Conservation (phyloP, 441 rosid species). For the Gossypium davidsonii region DNA sequence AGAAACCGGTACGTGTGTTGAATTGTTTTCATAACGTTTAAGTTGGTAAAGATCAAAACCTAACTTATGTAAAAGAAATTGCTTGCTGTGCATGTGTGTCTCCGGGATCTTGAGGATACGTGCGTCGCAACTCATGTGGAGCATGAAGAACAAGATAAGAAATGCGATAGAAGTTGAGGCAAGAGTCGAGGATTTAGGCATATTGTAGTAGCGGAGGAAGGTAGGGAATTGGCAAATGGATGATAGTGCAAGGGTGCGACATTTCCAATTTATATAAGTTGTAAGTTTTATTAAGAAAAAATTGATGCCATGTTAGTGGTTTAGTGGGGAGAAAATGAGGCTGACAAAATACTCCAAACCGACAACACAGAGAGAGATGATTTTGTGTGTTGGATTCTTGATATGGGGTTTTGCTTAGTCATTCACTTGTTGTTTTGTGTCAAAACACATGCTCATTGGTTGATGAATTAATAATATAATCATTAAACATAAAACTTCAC, state of each 20-base stretch:
- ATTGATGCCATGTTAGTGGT: not conserved
- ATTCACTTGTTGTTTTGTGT: not conserved
- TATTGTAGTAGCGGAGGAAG: not conserved
- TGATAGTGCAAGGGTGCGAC: not conserved
- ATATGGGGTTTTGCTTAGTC: not conserved
- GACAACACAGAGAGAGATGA: not conserved
- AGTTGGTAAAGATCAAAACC: conserved; percentile 21
- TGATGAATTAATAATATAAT: not conserved
- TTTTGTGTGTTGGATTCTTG: too few species aligned
- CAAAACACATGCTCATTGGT: not conserved
- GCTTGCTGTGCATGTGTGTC: conserved; percentile 5
- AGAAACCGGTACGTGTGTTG: not conserved
- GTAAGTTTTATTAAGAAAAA: not conserved
- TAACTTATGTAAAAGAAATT: conserved; percentile 10
- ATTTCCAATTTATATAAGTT: not conserved
- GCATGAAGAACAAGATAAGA: not conserved
- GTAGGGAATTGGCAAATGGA: not conserved
- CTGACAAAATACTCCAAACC: not conserved
- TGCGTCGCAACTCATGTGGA: conserved; percentile 10
- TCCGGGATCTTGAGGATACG: not conserved
- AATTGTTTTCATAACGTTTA: conserved; percentile 8
- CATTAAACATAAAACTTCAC: not conserved
- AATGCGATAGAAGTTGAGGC: not conserved
- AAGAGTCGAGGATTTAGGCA: not conserved
- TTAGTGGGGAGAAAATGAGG: conserved; percentile 6